These are phyloP conservation scores for Grifola frondosa DNA, from an alignment of 1,284 basidiomycete genomes.

Conservation along the genomic window DNA sequence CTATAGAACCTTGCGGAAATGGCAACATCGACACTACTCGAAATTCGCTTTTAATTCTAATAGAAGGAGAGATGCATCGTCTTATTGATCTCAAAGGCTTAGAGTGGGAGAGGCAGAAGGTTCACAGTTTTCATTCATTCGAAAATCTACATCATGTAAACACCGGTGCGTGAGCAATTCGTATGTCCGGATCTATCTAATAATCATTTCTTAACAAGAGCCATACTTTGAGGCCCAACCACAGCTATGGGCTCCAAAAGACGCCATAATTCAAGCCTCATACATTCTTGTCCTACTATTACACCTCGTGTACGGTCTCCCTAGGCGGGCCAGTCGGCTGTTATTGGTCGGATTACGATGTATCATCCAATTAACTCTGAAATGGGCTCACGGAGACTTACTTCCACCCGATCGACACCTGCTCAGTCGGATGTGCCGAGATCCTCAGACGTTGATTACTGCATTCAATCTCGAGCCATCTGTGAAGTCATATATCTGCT, in stretches of 20 bases:
- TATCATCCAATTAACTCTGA: not conserved
- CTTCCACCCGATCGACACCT: not conserved
- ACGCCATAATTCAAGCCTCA: too few relatives aligned
- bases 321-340: not conserved
- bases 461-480: slow-evolving; percentile 11
- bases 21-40: too few relatives aligned
- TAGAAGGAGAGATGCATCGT: not conserved
- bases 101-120: slow-evolving; percentile 1
- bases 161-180: not conserved
- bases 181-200: not conserved
- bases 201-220: too few relatives aligned
- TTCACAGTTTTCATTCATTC: not conserved
- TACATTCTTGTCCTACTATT: too few relatives aligned
- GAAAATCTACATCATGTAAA: not conserved
- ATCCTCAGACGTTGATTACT: slow-evolving; percentile 5
- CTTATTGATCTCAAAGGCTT: not conserved
- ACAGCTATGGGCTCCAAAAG: too few relatives aligned
- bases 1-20: too few relatives aligned
- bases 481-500: slow-evolving; percentile 9
- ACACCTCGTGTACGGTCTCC: not conserved
- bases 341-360: not conserved
- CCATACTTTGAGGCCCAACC: too few relatives aligned
- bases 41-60: too few relatives aligned
- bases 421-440: too few relatives aligned
- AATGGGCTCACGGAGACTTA: not conserved